phyloP scores from a whole-genome alignment of 768 basidiomycete species.

The Pleurotus giganteus region DNA sequence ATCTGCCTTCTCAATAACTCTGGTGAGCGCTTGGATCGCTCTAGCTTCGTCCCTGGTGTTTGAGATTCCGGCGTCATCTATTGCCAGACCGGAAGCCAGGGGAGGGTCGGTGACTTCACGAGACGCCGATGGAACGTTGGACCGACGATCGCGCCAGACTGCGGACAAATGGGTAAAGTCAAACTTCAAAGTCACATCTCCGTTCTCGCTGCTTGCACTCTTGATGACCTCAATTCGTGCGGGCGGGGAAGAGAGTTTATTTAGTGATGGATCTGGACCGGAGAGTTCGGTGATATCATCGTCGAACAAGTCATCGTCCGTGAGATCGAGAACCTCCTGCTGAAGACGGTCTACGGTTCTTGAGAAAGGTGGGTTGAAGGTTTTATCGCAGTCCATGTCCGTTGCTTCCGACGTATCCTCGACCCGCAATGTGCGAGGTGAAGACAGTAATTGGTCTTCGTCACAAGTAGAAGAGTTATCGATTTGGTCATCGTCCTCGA shows the following conservation, averaged over 20 bases:
- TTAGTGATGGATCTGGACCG: conserved; percentile 13
- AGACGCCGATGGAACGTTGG: conserved; percentile 1
- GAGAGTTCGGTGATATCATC: conserved; percentile 8
- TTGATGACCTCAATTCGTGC: conserved; percentile 43
- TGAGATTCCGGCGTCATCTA: conserved; percentile 35
- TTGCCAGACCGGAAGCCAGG: neutral
- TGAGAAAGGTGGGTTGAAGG: neutral
- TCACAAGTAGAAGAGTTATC: conserved; percentile 6
- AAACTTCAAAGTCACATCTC: conserved; percentile 30
- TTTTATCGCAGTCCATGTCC: conserved; percentile 11
- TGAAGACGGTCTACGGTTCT: conserved; percentile 12
- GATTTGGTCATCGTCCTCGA: conserved; percentile 12
- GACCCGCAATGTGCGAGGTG: neutral
- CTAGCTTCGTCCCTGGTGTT: conserved; percentile 49
- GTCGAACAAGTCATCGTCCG: conserved; percentile 12
- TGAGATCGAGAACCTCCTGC: conserved; percentile 20
- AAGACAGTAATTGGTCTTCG: neutral
- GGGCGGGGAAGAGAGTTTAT: conserved; percentile 17
- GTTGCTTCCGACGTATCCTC: conserved; percentile 11
- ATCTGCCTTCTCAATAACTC: conserved; percentile 85
- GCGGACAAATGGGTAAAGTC: conserved; percentile 28
- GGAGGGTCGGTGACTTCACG: neutral
- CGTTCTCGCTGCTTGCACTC: conserved; percentile 17
- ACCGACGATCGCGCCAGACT: conserved; percentile 18
- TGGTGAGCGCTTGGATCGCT: conserved; percentile 66